Evolutionary conservation across 2,329 filamentous ascomycete species (phyloP).

Genomic region (Fusarium solani-melongenae): DNA sequence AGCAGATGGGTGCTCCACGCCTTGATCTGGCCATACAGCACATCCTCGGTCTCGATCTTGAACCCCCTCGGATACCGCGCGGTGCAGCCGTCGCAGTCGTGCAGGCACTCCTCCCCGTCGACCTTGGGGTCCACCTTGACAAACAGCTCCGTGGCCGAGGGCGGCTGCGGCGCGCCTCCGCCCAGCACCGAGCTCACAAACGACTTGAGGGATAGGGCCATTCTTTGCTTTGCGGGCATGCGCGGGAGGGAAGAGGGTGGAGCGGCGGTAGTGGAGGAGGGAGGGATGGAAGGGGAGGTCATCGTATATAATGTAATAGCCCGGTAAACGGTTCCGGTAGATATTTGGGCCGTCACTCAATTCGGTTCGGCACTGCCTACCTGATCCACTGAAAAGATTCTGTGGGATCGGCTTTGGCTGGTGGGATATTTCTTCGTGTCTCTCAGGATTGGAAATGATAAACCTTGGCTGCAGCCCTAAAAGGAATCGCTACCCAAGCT

Average conservation of each 20-base stretch:
- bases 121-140: slow-evolving; percentile 76
- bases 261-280: slow-evolving; percentile 24
- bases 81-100: slow-evolving; percentile 85
- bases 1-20: slow-evolving; percentile 91
- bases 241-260: slow-evolving; percentile 34
- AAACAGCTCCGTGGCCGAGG: slow-evolving; percentile 69
- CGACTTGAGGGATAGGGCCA: slow-evolving; percentile 54
- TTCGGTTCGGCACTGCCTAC: slow-evolving; percentile 19
- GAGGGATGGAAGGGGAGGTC: not conserved
- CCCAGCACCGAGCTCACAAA: slow-evolving; percentile 47
- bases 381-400: slow-evolving; percentile 16
- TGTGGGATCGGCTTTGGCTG: slow-evolving; percentile 1
- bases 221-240: slow-evolving; percentile 52
- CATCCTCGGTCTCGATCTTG: slow-evolving; percentile 80
- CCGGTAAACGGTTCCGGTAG: slow-evolving; percentile 6
- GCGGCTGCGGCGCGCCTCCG: slow-evolving; percentile 34
- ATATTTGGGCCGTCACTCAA: slow-evolving; percentile 30
- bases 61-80: slow-evolving; percentile 78
- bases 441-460: not conserved
- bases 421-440: not conserved
- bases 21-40: slow-evolving; percentile 86
- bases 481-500: not conserved
- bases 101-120: slow-evolving; percentile 90
- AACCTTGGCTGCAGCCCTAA: not conserved
- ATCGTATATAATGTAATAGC: slow-evolving; percentile 13